These are phyloP conservation scores for Lactuca sativa DNA, from an alignment of 129 eudicot genomes.

Conservation along the genomic window DNA sequence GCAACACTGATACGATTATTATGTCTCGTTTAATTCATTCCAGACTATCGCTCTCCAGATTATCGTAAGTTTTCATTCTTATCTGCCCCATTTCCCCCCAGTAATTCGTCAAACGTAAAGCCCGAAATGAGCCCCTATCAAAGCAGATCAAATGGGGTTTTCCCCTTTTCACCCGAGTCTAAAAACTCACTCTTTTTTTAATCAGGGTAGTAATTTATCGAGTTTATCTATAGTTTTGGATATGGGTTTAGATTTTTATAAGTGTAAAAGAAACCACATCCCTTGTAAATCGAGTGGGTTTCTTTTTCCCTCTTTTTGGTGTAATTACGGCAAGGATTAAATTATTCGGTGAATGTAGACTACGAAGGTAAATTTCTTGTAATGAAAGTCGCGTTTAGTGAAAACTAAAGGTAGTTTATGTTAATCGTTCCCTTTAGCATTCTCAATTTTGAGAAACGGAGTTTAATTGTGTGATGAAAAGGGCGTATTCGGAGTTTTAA, in stretches of 20 bases:
- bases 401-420: neutral
- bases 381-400: neutral
- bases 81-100: neutral
- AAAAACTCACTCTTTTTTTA: neutral
- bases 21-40: conserved; percentile 57
- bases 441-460: neutral
- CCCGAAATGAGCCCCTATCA: neutral
- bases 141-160: conserved; percentile 4
- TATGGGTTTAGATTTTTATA: neutral
- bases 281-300: neutral
- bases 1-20: conserved; percentile 27
- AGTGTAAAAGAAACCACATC: neutral
- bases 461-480: neutral
- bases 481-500: neutral
- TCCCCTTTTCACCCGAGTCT: neutral
- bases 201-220: neutral
- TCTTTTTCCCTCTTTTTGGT: neutral
- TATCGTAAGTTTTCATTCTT: conserved; percentile 34
- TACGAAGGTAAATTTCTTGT: neutral
- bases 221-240: neutral
- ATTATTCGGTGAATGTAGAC: neutral
- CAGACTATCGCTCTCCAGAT: conserved; percentile 36
- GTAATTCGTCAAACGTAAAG: neutral
- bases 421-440: neutral
- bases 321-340: neutral